Evolutionary conservation across 2,329 filamentous ascomycete species (phyloP).

Genomic region (Colletotrichum agaves): DNA sequence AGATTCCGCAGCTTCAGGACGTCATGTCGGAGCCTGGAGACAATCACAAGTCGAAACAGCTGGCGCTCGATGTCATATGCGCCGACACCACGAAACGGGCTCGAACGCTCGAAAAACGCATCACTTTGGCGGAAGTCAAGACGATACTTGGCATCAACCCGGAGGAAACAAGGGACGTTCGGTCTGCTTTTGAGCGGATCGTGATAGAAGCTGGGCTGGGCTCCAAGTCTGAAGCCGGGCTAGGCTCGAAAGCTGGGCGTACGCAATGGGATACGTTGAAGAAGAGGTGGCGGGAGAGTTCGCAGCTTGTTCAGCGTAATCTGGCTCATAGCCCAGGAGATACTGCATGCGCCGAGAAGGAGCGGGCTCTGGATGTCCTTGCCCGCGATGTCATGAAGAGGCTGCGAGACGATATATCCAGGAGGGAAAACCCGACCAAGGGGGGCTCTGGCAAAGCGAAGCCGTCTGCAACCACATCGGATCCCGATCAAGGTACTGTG

Average conservation of each 20-base stretch:
- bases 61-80: slow-evolving; percentile 82
- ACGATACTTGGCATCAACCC: slow-evolving; percentile 62
- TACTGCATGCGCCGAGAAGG: slow-evolving; percentile 63
- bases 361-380: slow-evolving; percentile 75
- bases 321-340: slow-evolving; percentile 63
- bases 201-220: slow-evolving; percentile 74
- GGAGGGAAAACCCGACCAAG: slow-evolving; percentile 56
- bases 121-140: slow-evolving; percentile 81
- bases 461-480: neutral
- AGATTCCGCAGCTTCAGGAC: slow-evolving; percentile 70
- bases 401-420: slow-evolving; percentile 73
- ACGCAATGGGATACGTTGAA: slow-evolving; percentile 76
- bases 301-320: slow-evolving; percentile 64
- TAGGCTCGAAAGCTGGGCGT: slow-evolving; percentile 50
- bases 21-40: slow-evolving; percentile 69
- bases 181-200: slow-evolving; percentile 73
- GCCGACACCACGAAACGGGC: slow-evolving; percentile 85
- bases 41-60: slow-evolving; percentile 68
- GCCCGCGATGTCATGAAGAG: slow-evolving; percentile 83
- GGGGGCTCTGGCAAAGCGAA: neutral
- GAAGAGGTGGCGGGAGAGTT: slow-evolving; percentile 71
- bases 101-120: slow-evolving; percentile 70
- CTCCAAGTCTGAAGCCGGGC: slow-evolving; percentile 77
- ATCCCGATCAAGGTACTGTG: neutral
- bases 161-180: slow-evolving; percentile 65